Evolutionary conservation across 139 green algal genomes (phyloP).

Genomic region (Ulvella scutata): DNA sequence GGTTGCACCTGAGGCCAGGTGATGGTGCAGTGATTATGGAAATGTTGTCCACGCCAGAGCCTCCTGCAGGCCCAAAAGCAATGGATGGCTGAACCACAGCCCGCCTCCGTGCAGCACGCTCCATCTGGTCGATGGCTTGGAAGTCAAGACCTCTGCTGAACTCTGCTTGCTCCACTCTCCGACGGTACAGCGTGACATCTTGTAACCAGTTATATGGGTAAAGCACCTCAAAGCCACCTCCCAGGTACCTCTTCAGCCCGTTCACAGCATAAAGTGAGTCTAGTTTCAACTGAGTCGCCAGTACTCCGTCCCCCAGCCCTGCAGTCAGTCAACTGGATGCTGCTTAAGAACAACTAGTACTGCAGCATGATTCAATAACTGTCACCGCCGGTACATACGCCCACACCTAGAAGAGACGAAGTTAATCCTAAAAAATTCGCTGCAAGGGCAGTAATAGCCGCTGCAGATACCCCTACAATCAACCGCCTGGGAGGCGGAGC

Average conservation of each 20-base stretch:
- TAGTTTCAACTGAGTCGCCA: neutral
- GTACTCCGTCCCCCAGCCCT: neutral
- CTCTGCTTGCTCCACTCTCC: neutral
- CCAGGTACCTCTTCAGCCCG: neutral
- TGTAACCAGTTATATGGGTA: neutral
- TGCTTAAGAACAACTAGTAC: neutral
- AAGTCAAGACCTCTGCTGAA: neutral
- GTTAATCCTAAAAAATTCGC: neutral
- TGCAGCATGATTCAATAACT: neutral
- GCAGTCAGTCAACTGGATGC: neutral
- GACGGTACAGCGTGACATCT: neutral
- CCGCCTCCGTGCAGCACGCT: neutral
- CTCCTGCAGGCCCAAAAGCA: neutral
- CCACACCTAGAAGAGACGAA: neutral
- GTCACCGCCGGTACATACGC: neutral
- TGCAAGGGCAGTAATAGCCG: neutral
- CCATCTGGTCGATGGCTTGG: neutral
- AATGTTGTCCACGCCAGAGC: neutral
- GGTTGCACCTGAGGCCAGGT: neutral
- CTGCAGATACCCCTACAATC: neutral
- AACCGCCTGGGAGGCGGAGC: neutral
- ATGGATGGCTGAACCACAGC: neutral
- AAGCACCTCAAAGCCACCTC: neutral
- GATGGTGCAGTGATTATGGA: neutral
- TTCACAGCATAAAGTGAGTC: neutral